A percentile compares a stretch with the other conserved stretches of the same genome.
Conservation (phyloP, 495 filamentous ascomycete genomes). For the Glonium stellatum region DNA sequence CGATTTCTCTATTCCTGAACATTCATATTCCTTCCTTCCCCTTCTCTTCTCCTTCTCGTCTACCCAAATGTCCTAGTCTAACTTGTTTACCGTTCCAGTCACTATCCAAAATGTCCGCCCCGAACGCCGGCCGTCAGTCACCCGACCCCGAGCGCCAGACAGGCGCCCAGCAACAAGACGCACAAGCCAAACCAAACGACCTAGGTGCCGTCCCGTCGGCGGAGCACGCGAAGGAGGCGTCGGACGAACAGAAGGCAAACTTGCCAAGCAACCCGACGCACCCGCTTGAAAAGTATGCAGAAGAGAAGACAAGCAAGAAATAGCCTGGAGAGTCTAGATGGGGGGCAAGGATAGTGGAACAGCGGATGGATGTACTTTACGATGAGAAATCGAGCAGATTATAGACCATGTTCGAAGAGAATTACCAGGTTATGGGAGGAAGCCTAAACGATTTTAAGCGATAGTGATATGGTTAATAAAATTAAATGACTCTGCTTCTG, state of each 20-base stretch:
- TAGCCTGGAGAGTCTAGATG: background rate
- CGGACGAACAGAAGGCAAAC: slow-evolving; percentile 35
- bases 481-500: too few relatives aligned
- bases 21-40: background rate
- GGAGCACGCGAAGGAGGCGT: slow-evolving; percentile 44
- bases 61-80: background rate
- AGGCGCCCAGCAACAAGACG: slow-evolving; percentile 55
- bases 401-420: too few relatives aligned
- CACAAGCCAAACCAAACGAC: slow-evolving; percentile 45
- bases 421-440: too few relatives aligned
- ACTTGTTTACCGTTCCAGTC: background rate
- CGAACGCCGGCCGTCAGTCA: slow-evolving; percentile 67
- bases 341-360: background rate
- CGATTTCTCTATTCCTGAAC: too few relatives aligned
- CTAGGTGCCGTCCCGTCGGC: slow-evolving; percentile 42
- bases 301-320: slow-evolving; percentile 48
- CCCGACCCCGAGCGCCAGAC: slow-evolving; percentile 65
- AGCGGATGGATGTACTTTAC: background rate
- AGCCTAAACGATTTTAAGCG: too few relatives aligned
- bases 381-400: background rate
- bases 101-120: slow-evolving; percentile 48
- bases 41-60: background rate
- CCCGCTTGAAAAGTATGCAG: slow-evolving; percentile 59
- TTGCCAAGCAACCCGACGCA: slow-evolving; percentile 58
- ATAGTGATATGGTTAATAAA: too few relatives aligned